Percentiles rank a stretch among this genome's conserved stretches.
Conservation (phyloP, 164 flowering plant species). For the Amborella trichopoda region DNA sequence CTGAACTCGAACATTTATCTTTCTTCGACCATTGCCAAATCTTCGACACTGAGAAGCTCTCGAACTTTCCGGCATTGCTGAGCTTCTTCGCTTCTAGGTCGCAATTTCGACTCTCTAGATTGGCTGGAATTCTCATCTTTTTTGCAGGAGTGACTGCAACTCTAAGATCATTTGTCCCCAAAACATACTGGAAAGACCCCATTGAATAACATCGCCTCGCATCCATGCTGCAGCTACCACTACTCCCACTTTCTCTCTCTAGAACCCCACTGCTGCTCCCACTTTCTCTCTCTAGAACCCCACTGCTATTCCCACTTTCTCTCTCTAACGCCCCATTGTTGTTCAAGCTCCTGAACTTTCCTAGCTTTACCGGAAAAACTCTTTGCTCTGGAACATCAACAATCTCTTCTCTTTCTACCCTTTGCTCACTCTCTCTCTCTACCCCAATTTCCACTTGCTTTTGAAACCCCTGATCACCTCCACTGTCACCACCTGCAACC, state of each 20-base stretch:
- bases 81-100: slow-evolving; percentile 47
- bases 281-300: slow-evolving; percentile 16
- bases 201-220: slow-evolving; percentile 78
- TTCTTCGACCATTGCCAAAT: slow-evolving; percentile 91
- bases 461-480: slow-evolving; percentile 14
- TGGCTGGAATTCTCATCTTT: not conserved
- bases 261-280: slow-evolving; percentile 39
- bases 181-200: slow-evolving; percentile 37
- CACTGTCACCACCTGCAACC: not conserved
- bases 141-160: not conserved
- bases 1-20: no score
- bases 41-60: slow-evolving; percentile 79
- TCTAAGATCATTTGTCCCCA: slow-evolving; percentile 16
- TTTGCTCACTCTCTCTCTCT: slow-evolving; percentile 16
- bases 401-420: slow-evolving; percentile 15
- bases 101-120: not conserved
- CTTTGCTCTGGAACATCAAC: slow-evolving; percentile 15
- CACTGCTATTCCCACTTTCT: slow-evolving; percentile 11
- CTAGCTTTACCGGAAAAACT: slow-evolving; percentile 57
- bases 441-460: no score
- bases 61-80: slow-evolving; percentile 39
- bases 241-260: slow-evolving; percentile 71
- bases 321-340: slow-evolving; percentile 12
- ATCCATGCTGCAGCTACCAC: slow-evolving; percentile 71
- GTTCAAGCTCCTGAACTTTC: slow-evolving; percentile 51